Percentiles rank a stretch among this genome's conserved stretches.
Evolutionary conservation across 1,284 basidiomycete genomes (phyloP).

Genomic region (Sporisorium scitamineum): DNA sequence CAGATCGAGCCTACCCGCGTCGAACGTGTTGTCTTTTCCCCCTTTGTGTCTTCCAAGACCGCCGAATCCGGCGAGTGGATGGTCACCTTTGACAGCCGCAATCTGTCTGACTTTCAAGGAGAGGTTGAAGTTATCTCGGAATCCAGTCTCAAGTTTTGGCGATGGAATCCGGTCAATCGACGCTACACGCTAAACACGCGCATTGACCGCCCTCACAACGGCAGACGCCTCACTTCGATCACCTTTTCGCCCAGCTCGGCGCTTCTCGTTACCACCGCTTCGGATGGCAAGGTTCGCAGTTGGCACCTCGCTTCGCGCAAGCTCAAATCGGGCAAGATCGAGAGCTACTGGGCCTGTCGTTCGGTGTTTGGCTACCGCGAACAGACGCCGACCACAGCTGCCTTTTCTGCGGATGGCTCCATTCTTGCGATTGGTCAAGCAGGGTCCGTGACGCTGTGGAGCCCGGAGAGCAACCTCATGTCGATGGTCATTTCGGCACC

Average conservation of each 20-base stretch:
- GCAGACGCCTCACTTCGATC: constrained; percentile 76
- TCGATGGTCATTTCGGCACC: constrained; percentile 74
- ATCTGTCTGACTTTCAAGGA: constrained; percentile 26
- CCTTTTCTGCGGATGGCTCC: constrained; percentile 88
- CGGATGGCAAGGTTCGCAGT: constrained; percentile 78
- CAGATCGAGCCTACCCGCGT: constrained; percentile 82
- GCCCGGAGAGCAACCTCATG: constrained; percentile 78
- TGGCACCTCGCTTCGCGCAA: constrained; percentile 72
- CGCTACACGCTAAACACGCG: constrained; percentile 79
- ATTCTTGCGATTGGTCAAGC: constrained; percentile 82
- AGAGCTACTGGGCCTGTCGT: constrained; percentile 64
- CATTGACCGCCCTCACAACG: constrained; percentile 87
- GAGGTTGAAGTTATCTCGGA: constrained; percentile 76
- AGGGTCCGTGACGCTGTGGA: constrained; percentile 81
- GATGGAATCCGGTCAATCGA: constrained; percentile 75
- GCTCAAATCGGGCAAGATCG: constrained; percentile 56
- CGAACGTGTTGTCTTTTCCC: constrained; percentile 77
- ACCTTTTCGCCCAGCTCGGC: constrained; percentile 73
- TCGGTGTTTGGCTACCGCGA: constrained; percentile 63
- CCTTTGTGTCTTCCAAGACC: constrained; percentile 53
- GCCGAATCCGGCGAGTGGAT: constrained; percentile 77
- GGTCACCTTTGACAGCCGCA: constrained; percentile 86
- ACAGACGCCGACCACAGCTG: constrained; percentile 70
- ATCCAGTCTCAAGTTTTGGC: constrained; percentile 90
- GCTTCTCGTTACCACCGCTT: constrained; percentile 76